Evolutionary conservation across 2,329 filamentous ascomycete species (phyloP), one percentile per base, ranked within the genome.

Genomic region (Talaromyces sp.): DNA sequence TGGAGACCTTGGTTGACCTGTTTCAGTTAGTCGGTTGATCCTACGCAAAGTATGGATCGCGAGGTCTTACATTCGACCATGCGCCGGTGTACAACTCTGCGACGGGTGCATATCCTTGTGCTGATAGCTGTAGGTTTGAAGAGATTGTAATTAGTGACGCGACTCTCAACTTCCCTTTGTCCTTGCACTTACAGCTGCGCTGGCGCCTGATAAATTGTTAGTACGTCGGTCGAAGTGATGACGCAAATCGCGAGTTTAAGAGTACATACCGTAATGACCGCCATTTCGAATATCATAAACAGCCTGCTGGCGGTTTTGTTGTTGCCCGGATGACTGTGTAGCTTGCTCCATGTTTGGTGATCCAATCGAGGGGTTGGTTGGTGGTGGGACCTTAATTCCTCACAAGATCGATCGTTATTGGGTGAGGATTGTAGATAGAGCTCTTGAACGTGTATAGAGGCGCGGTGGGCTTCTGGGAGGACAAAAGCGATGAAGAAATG

Each of bases 1-100:
- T 89, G 91, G 57, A 99, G 85, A 59, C 95, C 95, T 85, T 99
- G 95, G 75, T 96, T 96, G 69, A 98, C 92, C 92, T 96, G 73
- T 60, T 47, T n/a, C 24, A 14, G 19, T 59, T 27, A 43, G 39
- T 43, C 22, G 7, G 57, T 78, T 65, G 79, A 22, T 33, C 48
- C 14, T 52, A 10, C 24, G 45, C 37, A 24, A 19, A 27, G 48
- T 48, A 22, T 3, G 13, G 8, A 11, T 59, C 8, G 11, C 16
- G 13, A 8, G 14, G 48, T 11, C 87, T 74, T 82, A 95, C 94
- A 82, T 99, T 99, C 72, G 92, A 90, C 93, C 94, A 98, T 67
- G 92, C 90, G 16, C 93, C 93, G 1, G 92, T 94, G 79, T 97
- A 98, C 65, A 97, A 87, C 78, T 97, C 93, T 54, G 92, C 84